These are phyloP conservation scores for Ceratobasidium sp. DNA, from an alignment of 1,284 basidiomycete species.

Conservation along the genomic window DNA sequence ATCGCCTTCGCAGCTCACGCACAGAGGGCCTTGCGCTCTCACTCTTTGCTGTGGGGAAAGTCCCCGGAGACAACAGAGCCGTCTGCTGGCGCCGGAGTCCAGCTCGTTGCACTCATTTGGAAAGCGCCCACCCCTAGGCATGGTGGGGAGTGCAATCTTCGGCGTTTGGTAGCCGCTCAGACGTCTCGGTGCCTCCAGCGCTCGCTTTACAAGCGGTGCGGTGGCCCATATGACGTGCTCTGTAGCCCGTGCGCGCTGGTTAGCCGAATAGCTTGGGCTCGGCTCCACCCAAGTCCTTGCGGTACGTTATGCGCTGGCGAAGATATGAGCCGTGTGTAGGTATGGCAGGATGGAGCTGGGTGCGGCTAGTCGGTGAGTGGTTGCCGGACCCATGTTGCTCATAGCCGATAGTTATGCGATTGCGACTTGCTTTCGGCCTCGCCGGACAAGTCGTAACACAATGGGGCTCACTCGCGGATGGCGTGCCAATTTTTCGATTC, in stretches of 20 bases:
- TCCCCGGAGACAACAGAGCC: conserved; percentile 84
- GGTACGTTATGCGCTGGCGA: conserved; percentile 64
- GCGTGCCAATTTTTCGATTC: conserved; percentile 63
- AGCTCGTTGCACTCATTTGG: conserved; percentile 56
- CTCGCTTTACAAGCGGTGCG: conserved; percentile 51
- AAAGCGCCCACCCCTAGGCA: conserved; percentile 78
- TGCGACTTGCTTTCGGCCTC: conserved; percentile 63
- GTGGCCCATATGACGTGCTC: conserved; percentile 66
- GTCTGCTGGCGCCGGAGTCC: conserved; percentile 58
- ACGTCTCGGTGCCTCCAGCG: conserved; percentile 54
- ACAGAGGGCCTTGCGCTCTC: conserved; percentile 65
- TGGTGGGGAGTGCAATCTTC: conserved; percentile 57
- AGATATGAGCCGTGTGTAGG: conserved; percentile 72
- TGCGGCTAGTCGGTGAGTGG: conserved; percentile 45
- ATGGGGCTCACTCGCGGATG: conserved; percentile 85
- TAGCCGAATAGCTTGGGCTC: not conserved
- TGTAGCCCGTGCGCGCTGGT: conserved; percentile 52
- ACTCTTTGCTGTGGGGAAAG: conserved; percentile 83
- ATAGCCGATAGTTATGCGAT: conserved; percentile 88
- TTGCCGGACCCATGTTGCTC: conserved; percentile 66
- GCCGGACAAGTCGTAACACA: conserved; percentile 63
- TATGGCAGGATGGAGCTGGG: conserved; percentile 23
- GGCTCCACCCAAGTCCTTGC: conserved; percentile 49
- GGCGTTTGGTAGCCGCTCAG: conserved; percentile 58
- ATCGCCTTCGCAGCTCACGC: conserved; percentile 84